Conservation (phyloP, 768 basidiomycete species). For the Chalciporus pseudorubinellus region DNA sequence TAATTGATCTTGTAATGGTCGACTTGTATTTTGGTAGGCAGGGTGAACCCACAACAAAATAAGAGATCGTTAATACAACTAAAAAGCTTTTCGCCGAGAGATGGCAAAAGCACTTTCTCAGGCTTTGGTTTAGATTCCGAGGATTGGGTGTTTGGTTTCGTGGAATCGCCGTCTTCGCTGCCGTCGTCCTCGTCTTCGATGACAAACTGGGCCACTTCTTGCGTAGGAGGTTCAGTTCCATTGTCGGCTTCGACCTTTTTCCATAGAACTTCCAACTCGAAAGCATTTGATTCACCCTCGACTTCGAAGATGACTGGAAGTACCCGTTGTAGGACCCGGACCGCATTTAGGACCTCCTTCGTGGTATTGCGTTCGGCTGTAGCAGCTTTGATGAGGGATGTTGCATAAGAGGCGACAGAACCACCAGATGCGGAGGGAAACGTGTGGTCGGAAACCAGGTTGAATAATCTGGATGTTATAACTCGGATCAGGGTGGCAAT, state of each 20-base stretch:
- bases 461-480: constrained; percentile 66
- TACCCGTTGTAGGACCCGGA: constrained; percentile 86
- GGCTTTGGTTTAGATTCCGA: constrained; percentile 28
- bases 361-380: constrained; percentile 63
- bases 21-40: constrained; percentile 73
- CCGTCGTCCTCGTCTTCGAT: constrained; percentile 82
- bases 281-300: constrained; percentile 64
- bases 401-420: constrained; percentile 64
- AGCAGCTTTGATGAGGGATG: constrained; percentile 65
- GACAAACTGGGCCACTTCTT: constrained; percentile 67
- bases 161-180: constrained; percentile 40
- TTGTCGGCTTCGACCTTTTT: constrained; percentile 55
- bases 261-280: constrained; percentile 86
- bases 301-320: constrained; percentile 87
- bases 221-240: constrained; percentile 21
- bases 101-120: constrained; percentile 58
- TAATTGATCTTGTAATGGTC: constrained; percentile 84
- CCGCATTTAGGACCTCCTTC: constrained; percentile 86
- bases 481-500: constrained; percentile 77
- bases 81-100: constrained; percentile 78
- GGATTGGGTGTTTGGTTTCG: constrained; percentile 13
- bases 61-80: constrained; percentile 79
- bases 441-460: constrained; percentile 74
- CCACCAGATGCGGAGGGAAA: constrained; percentile 61
- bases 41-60: constrained; percentile 92